Evolutionary conservation across 352 stramenopile genomes (phyloP), one percentile per base, ranked within the genome.

Genomic region (Pythium brassicae): DNA sequence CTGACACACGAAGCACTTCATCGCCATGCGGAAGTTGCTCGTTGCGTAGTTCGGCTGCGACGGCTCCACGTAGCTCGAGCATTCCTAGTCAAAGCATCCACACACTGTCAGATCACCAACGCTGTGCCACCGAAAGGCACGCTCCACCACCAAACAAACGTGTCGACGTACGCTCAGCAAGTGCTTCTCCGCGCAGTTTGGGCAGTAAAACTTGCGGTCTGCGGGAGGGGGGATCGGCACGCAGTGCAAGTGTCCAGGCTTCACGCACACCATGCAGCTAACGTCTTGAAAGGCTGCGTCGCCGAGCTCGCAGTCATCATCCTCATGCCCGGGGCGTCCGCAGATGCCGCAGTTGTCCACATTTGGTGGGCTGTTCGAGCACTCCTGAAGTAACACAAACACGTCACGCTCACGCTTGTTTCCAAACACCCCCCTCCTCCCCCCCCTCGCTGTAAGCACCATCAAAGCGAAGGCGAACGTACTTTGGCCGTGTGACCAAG

Each of bases 1-100:
- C 47, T 87, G 75, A 55, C 83, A 93, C 56, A 83, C 62, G 54
- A 84, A 93, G 57, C 83, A 93, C 65, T 84, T 83, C 61, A 83
- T 83, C 37, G 74, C 66, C 25, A 69, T 46, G 22, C 66, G 69
- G n/a, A 61, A 58, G 42, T 63, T 68, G 57, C 76, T 76, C 47
- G 62, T 68, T 35, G 78, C 59, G 47, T 84, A 83, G 55, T 79
- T 74, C 20, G 67, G 72, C 40, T 59, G 53, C 26, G 65, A 50
- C 2, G 79, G 76, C 49, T 78, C 65, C n/a, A 68, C 64, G 43
- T 87, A 88, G 23, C 65, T 66, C 5, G 49, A 51, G 57, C 76
- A 89, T 17, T 62, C 14, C 49, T 78, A 44, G 14, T 25, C n/a
- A 23, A 10, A 19, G 9, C 20, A 47, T 19, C 14, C 22, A 27